A percentile compares a stretch with the other conserved stretches of the same genome.
Conservation (phyloP, 371 early-diverging fungal genomes). For the Gilbertella persicaria region DNA sequence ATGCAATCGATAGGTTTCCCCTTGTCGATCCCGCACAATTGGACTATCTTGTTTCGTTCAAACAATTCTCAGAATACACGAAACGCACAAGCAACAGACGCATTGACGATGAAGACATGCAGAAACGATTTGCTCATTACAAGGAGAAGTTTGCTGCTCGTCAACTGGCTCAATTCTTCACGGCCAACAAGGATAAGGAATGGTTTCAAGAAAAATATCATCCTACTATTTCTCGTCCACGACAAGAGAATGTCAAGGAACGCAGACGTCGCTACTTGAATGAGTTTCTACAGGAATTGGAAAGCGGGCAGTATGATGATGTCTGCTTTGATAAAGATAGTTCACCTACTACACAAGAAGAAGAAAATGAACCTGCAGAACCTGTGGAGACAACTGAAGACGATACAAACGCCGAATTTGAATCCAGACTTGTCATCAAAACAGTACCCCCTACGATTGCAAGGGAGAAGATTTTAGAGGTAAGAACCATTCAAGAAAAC, state of each 20-base stretch:
- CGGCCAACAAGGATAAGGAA: constrained; percentile 78
- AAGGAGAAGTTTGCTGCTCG: constrained; percentile 73
- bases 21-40: constrained; percentile 72
- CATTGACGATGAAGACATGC: constrained; percentile 80
- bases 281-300: constrained; percentile 65
- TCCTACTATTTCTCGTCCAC: constrained; percentile 60
- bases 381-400: constrained; percentile 15
- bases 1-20: constrained; percentile 16
- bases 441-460: constrained; percentile 80
- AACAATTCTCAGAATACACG: constrained; percentile 78
- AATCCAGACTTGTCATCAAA: constrained; percentile 76
- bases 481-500: constrained; percentile 24
- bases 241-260: constrained; percentile 55
- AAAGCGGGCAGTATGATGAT: constrained; percentile 73
- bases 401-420: constrained; percentile 42
- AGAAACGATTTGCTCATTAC: constrained; percentile 77
- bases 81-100: constrained; percentile 51
- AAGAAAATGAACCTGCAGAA: constrained; percentile 31
- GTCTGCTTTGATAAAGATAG: constrained; percentile 61
- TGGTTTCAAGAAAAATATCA: constrained; percentile 95
- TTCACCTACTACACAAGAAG: not conserved
- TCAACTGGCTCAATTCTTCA: constrained; percentile 73
- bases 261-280: constrained; percentile 59
- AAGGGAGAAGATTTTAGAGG: constrained; percentile 74
- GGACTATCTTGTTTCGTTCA: constrained; percentile 77